phyloP scores from a whole-genome alignment of 257 asterid species.

The Solanum medicagineum region DNA sequence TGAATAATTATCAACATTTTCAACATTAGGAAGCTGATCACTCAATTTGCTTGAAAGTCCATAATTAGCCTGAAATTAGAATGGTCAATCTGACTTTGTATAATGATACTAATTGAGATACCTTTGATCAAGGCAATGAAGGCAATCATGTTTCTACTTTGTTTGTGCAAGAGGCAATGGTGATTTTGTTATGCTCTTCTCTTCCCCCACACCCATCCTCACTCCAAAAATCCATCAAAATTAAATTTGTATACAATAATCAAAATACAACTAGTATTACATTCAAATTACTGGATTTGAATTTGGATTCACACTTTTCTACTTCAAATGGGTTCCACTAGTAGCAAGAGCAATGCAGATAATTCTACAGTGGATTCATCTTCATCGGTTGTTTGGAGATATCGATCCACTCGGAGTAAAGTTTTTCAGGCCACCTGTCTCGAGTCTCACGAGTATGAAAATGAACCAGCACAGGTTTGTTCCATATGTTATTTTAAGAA shows the following conservation, averaged over 20 bases:
- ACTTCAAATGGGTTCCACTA: slow-evolving; percentile 55
- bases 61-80: too few relatives aligned
- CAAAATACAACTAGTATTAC: background rate
- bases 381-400: slow-evolving; percentile 31
- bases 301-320: background rate
- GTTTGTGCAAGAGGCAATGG: too few relatives aligned
- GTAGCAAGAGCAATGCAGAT: slow-evolving; percentile 54
- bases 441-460: slow-evolving; percentile 35
- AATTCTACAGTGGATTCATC: slow-evolving; percentile 10
- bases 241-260: background rate
- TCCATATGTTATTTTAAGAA: background rate
- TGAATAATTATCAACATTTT: too few relatives aligned
- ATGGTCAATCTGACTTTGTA: too few relatives aligned
- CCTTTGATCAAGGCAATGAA: too few relatives aligned
- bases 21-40: too few relatives aligned
- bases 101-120: too few relatives aligned
- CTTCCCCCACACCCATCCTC: background rate
- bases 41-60: too few relatives aligned
- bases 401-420: slow-evolving; percentile 45
- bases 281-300: slow-evolving; percentile 7
- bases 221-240: background rate
- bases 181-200: background rate
- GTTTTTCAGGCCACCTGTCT: slow-evolving; percentile 57
- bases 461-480: slow-evolving; percentile 34
- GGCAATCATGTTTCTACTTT: too few relatives aligned